phyloP scores from a whole-genome alignment of 2,329 filamentous ascomycete genomes.

The Penicillium decumbens region DNA sequence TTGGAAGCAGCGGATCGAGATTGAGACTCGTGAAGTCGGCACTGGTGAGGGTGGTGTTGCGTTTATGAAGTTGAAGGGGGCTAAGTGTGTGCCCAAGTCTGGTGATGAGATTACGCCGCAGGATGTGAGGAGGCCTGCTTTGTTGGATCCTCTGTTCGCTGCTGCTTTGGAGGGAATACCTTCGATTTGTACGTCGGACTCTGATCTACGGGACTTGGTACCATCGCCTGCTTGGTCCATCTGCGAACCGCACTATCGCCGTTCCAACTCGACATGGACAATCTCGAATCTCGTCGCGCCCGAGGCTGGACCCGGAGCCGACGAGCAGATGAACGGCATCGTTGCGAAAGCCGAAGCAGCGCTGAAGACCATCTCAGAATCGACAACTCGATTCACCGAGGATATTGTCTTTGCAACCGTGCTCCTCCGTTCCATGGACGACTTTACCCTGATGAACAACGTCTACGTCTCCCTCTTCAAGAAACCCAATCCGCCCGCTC shows the following conservation, averaged over 20 bases:
- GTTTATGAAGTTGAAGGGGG: conserved; percentile 62
- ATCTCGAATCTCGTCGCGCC: conserved; percentile 39
- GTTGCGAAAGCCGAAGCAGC: conserved; percentile 18
- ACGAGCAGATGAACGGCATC: conserved; percentile 41
- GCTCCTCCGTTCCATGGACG: conserved; percentile 70
- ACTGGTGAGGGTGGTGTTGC: conserved; percentile 70
- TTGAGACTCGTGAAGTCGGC: conserved; percentile 55
- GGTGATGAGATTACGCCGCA: conserved; percentile 21
- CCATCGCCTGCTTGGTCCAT: conserved; percentile 5
- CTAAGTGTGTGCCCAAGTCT: conserved; percentile 51
- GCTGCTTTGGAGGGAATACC: conserved; percentile 30
- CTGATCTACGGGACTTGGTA: neutral
- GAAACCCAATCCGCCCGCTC: conserved; percentile 73
- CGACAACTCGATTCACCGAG: conserved; percentile 23
- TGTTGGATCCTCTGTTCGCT: conserved; percentile 63
- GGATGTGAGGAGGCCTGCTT: conserved; percentile 50
- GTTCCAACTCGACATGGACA: conserved; percentile 28
- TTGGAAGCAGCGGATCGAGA: conserved; percentile 66
- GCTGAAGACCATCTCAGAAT: conserved; percentile 7
- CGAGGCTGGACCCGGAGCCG: conserved; percentile 37
- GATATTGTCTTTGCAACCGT: conserved; percentile 54
- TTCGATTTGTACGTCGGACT: neutral
- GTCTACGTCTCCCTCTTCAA: conserved; percentile 72
- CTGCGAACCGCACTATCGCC: conserved; percentile 18
- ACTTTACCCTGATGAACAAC: conserved; percentile 71